Evolutionary conservation across 2,329 filamentous ascomycete genomes (phyloP), one percentile per base, ranked within the genome.

Genomic region (Aspergillus ruber): DNA sequence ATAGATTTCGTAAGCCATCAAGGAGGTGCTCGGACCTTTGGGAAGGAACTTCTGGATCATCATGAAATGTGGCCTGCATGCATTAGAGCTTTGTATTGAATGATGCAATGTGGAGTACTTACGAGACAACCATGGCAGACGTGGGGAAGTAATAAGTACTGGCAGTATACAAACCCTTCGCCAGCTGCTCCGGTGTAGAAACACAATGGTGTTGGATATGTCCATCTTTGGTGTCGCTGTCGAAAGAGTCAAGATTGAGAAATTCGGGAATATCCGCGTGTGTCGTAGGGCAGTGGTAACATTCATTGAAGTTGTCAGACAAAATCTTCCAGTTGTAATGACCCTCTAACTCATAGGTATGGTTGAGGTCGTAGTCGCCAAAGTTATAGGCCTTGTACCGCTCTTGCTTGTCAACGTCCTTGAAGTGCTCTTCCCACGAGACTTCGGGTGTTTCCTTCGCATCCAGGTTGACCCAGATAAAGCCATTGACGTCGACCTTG

Each of bases 11-110:
- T 84, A 84, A 48, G 73, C 71, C 77, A 85, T 83, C 35, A 70
- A 68, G 2, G 76, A 77, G 38, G 65, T 73, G 32, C 66, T 71
- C 0, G 81, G 69, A 2, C 71, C 68, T 42, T 67, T 73, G 10
- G 82, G 82, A 10, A 84, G 71, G 63, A 83, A 83, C 49, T 80
- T 72, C 59, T 83, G 80, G 46, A 83, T 76, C 69, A 82, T 81
- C 66, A 84, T 78, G 64, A 83, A 83, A 64, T 83, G 71, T n/a
- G 78, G 74, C 12, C 76, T 78, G 51, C 39, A 10, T 43, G 12
- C 45, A 45, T 48, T 38, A 77, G 69, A 25, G 6, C 12, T 20
- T 33, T 18, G 1, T 43, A 3, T 12, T 17, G 33, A 4, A 6
- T 2, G 1, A 12, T 13, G 6, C 18, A 23, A 18, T 10, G n/a